phyloP scores from a whole-genome alignment of 441 rosid genomes.

The Syzygium syzygioides region DNA sequence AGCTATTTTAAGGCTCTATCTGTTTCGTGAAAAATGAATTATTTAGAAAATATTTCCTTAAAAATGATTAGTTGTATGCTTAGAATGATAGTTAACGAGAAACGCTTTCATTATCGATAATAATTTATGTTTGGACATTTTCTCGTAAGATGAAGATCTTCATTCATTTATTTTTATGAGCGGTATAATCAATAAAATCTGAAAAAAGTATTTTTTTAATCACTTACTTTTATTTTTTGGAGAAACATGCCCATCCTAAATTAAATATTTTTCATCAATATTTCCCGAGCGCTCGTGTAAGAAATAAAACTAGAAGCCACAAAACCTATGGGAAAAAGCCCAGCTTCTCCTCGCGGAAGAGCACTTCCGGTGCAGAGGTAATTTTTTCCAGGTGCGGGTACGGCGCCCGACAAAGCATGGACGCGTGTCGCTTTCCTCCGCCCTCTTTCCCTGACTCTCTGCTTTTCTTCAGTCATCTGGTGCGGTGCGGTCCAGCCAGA shows the following conservation, averaged over 20 bases:
- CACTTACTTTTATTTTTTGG: no score
- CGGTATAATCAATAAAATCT: no score
- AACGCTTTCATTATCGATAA: neutral
- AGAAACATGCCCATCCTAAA: neutral
- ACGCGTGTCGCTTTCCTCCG: neutral
- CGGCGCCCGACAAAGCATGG: neutral
- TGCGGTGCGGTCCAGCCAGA: neutral
- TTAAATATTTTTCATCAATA: neutral
- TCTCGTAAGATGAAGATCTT: neutral
- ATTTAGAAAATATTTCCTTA: accelerated
- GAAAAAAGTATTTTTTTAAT: no score
- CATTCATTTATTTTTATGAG: neutral
- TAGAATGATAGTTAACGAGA: accelerated
- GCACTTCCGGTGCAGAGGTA: neutral
- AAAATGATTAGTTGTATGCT: accelerated
- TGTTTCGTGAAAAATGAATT: accelerated
- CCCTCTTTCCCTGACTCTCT: neutral
- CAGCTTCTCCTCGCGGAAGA: neutral
- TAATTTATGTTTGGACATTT: no score
- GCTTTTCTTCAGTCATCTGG: neutral
- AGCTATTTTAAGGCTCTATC: accelerated
- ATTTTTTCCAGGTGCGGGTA: neutral
- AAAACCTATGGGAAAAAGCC: neutral
- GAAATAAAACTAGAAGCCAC: neutral
- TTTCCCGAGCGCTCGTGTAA: neutral